Percentiles rank a stretch among this genome's conserved stretches.
Conservation (phyloP, 2,329 filamentous ascomycete species). For the Xylaria sp. region DNA sequence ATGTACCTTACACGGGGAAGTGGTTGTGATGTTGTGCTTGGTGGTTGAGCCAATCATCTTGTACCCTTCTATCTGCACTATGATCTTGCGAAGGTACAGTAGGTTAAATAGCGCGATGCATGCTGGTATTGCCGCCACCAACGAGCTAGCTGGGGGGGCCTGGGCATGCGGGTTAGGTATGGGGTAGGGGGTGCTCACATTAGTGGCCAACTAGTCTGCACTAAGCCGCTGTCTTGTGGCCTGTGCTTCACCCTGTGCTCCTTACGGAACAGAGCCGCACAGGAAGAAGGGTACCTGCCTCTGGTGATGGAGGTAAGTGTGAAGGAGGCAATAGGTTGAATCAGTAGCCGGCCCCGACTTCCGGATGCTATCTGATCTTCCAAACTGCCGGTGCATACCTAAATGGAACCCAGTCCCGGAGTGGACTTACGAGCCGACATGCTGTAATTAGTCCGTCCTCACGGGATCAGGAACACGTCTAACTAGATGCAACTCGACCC, state of each 20-base stretch:
- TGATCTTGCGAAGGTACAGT: background rate
- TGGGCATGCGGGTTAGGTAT: background rate
- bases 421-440: conserved; percentile 18
- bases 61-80: background rate
- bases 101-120: conserved; percentile 1
- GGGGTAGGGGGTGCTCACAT: background rate
- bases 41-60: conserved; percentile 24
- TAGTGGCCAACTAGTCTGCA: conserved; percentile 5
- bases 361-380: background rate
- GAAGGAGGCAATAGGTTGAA: conserved; percentile 7
- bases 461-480: conserved; percentile 23
- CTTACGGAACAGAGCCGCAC: conserved; percentile 30
- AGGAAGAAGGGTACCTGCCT: conserved; percentile 3
- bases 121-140: conserved; percentile 7
- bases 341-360: conserved; percentile 20
- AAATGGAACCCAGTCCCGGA: conserved; percentile 1
- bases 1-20: background rate
- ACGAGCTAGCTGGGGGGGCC: conserved; percentile 18
- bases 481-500: background rate
- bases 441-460: conserved; percentile 17
- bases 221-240: background rate
- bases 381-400: background rate
- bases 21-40: conserved; percentile 8
- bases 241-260: conserved; percentile 13
- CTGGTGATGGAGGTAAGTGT: background rate